These are phyloP conservation scores for Monascus ruber DNA, from an alignment of 2,329 filamentous ascomycete species.

Conservation along the genomic window DNA sequence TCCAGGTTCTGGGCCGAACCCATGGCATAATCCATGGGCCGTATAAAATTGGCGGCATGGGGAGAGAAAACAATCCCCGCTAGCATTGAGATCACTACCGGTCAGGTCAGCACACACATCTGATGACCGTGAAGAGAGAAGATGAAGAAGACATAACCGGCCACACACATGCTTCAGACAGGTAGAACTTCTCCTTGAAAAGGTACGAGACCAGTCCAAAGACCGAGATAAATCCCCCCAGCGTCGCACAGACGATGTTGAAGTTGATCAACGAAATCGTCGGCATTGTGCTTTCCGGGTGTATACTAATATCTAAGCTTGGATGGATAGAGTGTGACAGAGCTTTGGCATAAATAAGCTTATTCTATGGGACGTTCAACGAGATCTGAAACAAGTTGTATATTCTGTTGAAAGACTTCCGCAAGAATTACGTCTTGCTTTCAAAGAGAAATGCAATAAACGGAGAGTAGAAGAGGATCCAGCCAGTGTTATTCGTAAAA, in stretches of 20 bases:
- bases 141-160: not conserved
- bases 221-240: conserved; percentile 81
- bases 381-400: not conserved
- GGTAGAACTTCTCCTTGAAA: conserved; percentile 78
- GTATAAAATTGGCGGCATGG: conserved; percentile 62
- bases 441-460: not conserved
- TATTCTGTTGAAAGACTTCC: not conserved
- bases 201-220: conserved; percentile 86
- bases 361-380: not conserved
- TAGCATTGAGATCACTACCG: conserved; percentile 67
- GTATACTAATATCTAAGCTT: not conserved
- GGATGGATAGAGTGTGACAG: not conserved
- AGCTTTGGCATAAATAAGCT: not conserved
- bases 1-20: conserved; percentile 49
- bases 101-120: conserved; percentile 2
- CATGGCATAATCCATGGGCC: conserved; percentile 62
- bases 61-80: conserved; percentile 71
- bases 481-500: conserved; percentile 26
- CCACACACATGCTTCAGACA: conserved; percentile 73
- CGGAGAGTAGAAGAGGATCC: conserved; percentile 3
- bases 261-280: conserved; percentile 60
- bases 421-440: not conserved
- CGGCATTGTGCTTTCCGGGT: conserved; percentile 39
- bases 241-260: conserved; percentile 68
- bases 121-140: not conserved